Evolutionary conservation across 2,329 filamentous ascomycete species (phyloP).

Genomic region (Harringtonia aguacate): DNA sequence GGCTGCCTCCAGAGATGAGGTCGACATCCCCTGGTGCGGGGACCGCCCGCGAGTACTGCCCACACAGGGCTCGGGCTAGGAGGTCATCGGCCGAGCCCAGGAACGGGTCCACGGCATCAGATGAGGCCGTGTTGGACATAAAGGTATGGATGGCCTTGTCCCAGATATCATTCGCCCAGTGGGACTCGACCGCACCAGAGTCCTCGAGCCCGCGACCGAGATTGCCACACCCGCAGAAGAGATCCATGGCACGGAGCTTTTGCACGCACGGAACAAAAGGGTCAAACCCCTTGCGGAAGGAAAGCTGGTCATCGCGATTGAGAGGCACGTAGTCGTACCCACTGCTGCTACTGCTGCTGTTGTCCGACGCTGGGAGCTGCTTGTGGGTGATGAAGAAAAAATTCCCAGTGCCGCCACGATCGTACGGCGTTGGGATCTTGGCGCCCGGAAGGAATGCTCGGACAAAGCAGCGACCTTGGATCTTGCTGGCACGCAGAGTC

Average conservation of each 20-base stretch:
- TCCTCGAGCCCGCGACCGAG: conserved; percentile 70
- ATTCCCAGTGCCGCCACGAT: conserved; percentile 53
- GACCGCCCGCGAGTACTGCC: conserved; percentile 32
- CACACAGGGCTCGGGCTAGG: conserved; percentile 43
- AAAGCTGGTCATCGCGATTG: neutral
- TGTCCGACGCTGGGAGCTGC: neutral
- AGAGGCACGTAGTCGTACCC: neutral
- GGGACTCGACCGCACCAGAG: conserved; percentile 51
- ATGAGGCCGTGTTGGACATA: conserved; percentile 48
- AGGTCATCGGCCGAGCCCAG: conserved; percentile 65
- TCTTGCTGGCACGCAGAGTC: conserved; percentile 22
- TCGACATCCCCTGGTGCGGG: conserved; percentile 54
- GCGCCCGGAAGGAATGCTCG: conserved; percentile 37
- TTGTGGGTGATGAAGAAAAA: conserved; percentile 49
- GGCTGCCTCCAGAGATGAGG: conserved; percentile 61
- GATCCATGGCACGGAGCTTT: conserved; percentile 51
- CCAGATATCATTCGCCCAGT: conserved; percentile 58
- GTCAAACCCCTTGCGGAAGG: conserved; percentile 45
- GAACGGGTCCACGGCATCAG: conserved; percentile 39
- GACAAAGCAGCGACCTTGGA: conserved; percentile 49
- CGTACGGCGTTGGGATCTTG: conserved; percentile 51
- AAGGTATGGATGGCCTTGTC: conserved; percentile 59
- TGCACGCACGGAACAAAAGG: conserved; percentile 19
- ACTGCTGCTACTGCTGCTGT: too few species aligned
- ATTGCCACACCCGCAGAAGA: conserved; percentile 71